Base-by-base conservation (phyloP, 805 yeast species). In the Wickerhamomyces xylosicus region DNA sequence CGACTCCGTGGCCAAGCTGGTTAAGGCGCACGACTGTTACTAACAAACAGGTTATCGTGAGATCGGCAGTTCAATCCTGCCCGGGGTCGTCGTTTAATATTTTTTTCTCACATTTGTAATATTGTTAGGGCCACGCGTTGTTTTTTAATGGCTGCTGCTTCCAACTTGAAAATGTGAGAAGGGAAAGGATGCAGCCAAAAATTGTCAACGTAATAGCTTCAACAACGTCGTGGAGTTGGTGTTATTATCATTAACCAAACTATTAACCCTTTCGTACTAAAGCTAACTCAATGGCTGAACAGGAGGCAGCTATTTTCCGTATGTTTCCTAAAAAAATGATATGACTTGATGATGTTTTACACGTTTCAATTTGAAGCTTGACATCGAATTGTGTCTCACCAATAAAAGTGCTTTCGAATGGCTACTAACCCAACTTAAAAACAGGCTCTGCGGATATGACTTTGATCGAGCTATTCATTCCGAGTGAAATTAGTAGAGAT, bases 371-470 rank as follows among this genome's bases (percentile, higher is more conserved):
- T 31, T 29, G 29, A 6, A 18, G 9, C 14, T 38, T 33, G 20
- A 25, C 32, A n/a, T 19, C 22, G 25, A 19, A n/a, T n/a, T 16
- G 25, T 17, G 17, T 25, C 28, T 10, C 20, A 18, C 6, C 17
- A 19, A 5, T 9, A 19, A 4, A 9, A 4, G 18, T 7, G 25
- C 16, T 11, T 31, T 20, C 25, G 6, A 10, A 21, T 21, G 10
- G 25, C 14, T 34, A 46, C 45, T 41, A 41, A 48, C 50, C n/a
- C 31, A 27, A 27, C 31, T 9, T 13, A 14, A 3, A 4, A 20
- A 17, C 21, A 54, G 58, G 96, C 70, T 85, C 97, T 44, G 97
- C 97, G 82, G 95, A 86, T 57, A 92, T 92, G 97, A 77, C 95
- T 38, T 72, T 94, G 53, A 84, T 90, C 37, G 97, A 92, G 67